phyloP scores from a whole-genome alignment of 176 grass and related monocot species.

The Zoysia japonica region DNA sequence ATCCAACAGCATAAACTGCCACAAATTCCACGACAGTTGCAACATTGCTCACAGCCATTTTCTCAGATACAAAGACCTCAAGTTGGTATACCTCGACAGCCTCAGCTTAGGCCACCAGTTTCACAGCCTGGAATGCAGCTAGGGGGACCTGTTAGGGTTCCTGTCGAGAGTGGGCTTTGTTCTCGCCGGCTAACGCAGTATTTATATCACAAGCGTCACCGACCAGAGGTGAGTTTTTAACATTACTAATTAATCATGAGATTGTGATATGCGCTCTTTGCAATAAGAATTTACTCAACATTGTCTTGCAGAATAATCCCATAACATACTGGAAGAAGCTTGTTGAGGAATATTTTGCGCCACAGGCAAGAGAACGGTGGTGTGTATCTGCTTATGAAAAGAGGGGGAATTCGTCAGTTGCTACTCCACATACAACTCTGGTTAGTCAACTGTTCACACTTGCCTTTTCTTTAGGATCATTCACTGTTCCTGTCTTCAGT shows the following conservation, averaged over 20 bases:
- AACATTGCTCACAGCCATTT: conserved; percentile 68
- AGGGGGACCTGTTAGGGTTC: conserved; percentile 56
- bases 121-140: conserved; percentile 59
- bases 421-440: conserved; percentile 63
- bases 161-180: conserved; percentile 74
- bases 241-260: conserved; percentile 9
- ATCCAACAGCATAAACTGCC: conserved; percentile 75
- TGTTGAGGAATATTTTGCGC: conserved; percentile 91
- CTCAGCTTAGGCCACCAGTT: conserved; percentile 64
- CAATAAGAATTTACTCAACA: conserved; percentile 30
- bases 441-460: conserved; percentile 48
- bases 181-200: conserved; percentile 90
- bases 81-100: conserved; percentile 54
- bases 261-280: conserved; percentile 31
- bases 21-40: conserved; percentile 71
- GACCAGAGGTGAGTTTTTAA: conserved; percentile 59
- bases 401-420: conserved; percentile 66
- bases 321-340: conserved; percentile 96
- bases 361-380: conserved; percentile 86
- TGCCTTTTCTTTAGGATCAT: background rate
- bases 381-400: conserved; percentile 91
- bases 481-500: conserved; percentile 5
- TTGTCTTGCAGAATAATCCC: conserved; percentile 68
- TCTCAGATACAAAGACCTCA: conserved; percentile 68
- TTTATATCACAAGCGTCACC: conserved; percentile 87